These are phyloP conservation scores for Thelonectria rubi DNA, from an alignment of 2,329 filamentous ascomycete genomes.

Conservation along the genomic window DNA sequence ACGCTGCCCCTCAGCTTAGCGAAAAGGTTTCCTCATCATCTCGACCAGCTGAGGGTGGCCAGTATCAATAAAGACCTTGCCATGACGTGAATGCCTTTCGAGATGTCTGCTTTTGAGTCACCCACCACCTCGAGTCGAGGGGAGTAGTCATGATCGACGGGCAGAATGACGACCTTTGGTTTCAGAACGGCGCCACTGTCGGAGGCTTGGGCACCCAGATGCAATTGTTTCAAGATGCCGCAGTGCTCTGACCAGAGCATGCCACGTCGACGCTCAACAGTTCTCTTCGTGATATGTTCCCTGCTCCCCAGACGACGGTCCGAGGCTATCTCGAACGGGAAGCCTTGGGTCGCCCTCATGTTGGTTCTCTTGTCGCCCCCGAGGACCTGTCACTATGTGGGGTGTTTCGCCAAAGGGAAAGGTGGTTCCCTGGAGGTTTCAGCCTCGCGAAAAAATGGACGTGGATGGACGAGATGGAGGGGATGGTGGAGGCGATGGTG, in stretches of 20 bases:
- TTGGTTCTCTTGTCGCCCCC: slow-evolving; percentile 12
- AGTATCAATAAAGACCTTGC: neutral
- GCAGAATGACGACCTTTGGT: slow-evolving; percentile 25
- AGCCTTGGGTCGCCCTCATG: neutral
- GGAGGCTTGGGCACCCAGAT: slow-evolving; percentile 5
- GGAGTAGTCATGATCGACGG: slow-evolving; percentile 23
- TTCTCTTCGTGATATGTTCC: slow-evolving; percentile 26
- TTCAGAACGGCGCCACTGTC: slow-evolving; percentile 29
- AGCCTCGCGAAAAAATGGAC: slow-evolving; percentile 41
- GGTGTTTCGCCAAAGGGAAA: neutral
- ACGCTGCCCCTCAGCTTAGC: slow-evolving; percentile 1
- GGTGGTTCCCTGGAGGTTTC: slow-evolving; percentile 33
- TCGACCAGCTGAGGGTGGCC: neutral
- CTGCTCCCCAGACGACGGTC: slow-evolving; percentile 3
- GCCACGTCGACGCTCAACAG: slow-evolving; percentile 35
- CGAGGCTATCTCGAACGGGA: neutral
- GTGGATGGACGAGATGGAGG: slow-evolving; percentile 26
- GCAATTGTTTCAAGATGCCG: slow-evolving; percentile 23
- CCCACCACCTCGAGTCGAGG: slow-evolving; percentile 20
- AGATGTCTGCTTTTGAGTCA: slow-evolving; percentile 26
- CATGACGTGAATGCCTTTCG: slow-evolving; percentile 40
- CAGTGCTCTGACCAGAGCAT: slow-evolving; percentile 19
- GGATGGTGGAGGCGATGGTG: too few species aligned
- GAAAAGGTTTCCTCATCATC: slow-evolving; percentile 7
- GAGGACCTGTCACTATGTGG: neutral